A percentile compares a stretch with the other conserved stretches of the same genome.
phyloP scores from a whole-genome alignment of 352 stramenopile genomes.

The Phytophthora pini region DNA sequence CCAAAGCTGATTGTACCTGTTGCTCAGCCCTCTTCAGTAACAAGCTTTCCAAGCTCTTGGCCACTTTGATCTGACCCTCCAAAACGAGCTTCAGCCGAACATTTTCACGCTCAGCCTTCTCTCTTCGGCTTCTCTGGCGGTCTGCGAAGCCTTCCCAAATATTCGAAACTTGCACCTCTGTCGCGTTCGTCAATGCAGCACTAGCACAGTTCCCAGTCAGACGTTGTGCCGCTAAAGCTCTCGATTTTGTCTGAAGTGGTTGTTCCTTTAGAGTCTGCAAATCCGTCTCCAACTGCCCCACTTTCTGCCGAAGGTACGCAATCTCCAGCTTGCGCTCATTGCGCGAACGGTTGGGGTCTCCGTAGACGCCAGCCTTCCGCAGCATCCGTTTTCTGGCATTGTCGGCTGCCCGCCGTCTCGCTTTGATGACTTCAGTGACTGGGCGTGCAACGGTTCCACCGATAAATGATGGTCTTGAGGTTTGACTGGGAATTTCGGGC shows the following conservation, averaged over 20 bases:
- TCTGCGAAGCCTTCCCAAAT: slow-evolving; percentile 32
- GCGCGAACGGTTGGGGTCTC: slow-evolving; percentile 34
- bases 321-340: slow-evolving; percentile 49
- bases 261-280: slow-evolving; percentile 16
- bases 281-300: slow-evolving; percentile 20
- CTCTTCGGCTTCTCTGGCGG: slow-evolving; percentile 13
- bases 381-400: slow-evolving; percentile 27
- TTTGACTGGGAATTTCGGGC: neutral
- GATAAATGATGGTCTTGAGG: neutral
- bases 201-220: neutral
- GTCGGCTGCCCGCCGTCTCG: slow-evolving; percentile 23
- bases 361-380: slow-evolving; percentile 21
- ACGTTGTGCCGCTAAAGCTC: too few relatives aligned
- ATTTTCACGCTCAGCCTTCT: slow-evolving; percentile 40
- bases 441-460: neutral
- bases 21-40: slow-evolving; percentile 32
- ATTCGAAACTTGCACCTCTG: slow-evolving; percentile 11
- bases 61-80: slow-evolving; percentile 53
- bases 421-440: slow-evolving; percentile 11
- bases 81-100: slow-evolving; percentile 43
- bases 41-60: slow-evolving; percentile 49
- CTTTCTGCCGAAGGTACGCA: slow-evolving; percentile 20
- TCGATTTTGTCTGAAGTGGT: neutral
- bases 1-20: slow-evolving; percentile 33
- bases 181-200: neutral